phyloP scores from a whole-genome alignment of 768 basidiomycete genomes.

The Favolaschia claudopus region DNA sequence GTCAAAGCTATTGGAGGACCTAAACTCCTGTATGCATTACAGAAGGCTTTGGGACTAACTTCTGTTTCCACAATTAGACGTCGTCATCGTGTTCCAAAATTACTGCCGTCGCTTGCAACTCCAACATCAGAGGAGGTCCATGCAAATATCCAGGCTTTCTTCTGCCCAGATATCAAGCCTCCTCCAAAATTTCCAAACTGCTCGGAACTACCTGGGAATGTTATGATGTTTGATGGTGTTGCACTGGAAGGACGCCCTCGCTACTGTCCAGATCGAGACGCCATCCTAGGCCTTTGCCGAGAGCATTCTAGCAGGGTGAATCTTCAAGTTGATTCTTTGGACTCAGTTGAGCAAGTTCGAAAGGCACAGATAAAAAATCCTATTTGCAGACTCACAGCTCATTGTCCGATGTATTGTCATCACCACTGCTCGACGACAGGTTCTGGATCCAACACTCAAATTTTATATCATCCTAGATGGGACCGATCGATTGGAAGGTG shows the following conservation, averaged over 20 bases:
- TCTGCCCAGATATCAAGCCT: slow-evolving; percentile 15
- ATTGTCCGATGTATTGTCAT: slow-evolving; percentile 36
- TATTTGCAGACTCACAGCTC: slow-evolving; percentile 36
- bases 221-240: slow-evolving; percentile 36
- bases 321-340: neutral
- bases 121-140: slow-evolving; percentile 24
- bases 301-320: slow-evolving; percentile 27
- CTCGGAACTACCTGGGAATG: slow-evolving; percentile 18
- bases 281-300: slow-evolving; percentile 30
- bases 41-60: slow-evolving; percentile 29
- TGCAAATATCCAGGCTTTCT: slow-evolving; percentile 20
- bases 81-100: slow-evolving; percentile 21
- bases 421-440: slow-evolving; percentile 31
- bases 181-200: too few species aligned
- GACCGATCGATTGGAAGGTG: slow-evolving; percentile 34
- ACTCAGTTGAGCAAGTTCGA: slow-evolving; percentile 15
- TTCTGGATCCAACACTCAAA: slow-evolving; percentile 10
- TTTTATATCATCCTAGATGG: slow-evolving; percentile 33
- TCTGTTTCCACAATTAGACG: slow-evolving; percentile 27
- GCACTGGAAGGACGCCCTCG: slow-evolving; percentile 32
- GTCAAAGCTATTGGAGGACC: slow-evolving; percentile 35
- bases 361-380: slow-evolving; percentile 15
- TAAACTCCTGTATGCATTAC: slow-evolving; percentile 33
- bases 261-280: slow-evolving; percentile 15
- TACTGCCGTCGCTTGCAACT: slow-evolving; percentile 11